Conservation (phyloP, 2,329 filamentous ascomycete genomes). For the Exophiala phaeomuriformis region DNA sequence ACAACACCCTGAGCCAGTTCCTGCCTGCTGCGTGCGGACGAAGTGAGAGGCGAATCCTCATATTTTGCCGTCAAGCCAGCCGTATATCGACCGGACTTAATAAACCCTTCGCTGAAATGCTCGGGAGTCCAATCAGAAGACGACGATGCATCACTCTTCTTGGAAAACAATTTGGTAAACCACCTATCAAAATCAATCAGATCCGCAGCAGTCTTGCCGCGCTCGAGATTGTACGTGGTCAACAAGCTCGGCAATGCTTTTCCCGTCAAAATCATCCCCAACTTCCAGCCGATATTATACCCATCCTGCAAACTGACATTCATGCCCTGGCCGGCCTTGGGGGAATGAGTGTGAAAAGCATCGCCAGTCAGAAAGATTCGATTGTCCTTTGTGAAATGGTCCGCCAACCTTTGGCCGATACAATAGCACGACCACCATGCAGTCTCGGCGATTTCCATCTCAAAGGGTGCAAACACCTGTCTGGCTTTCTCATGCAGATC, state of each 20-base stretch:
- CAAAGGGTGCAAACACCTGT: constrained; percentile 49
- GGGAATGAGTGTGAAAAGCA: constrained; percentile 62
- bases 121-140: constrained; percentile 34
- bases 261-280: constrained; percentile 45
- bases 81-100: constrained; percentile 52
- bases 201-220: constrained; percentile 48
- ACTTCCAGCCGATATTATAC: constrained; percentile 56
- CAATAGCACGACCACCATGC: constrained; percentile 66
- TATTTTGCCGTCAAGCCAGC: constrained; percentile 55
- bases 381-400: constrained; percentile 58
- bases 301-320: constrained; percentile 50
- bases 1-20: constrained; percentile 34
- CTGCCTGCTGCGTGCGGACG: constrained; percentile 30
- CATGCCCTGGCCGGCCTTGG: constrained; percentile 61
- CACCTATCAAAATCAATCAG: constrained; percentile 56
- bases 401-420: constrained; percentile 64
- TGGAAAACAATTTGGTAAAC: constrained; percentile 49
- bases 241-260: constrained; percentile 40
- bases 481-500: constrained; percentile 49
- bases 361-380: constrained; percentile 65
- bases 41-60: constrained; percentile 44
- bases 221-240: constrained; percentile 49
- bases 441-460: constrained; percentile 49
- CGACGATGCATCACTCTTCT: constrained; percentile 21
- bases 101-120: constrained; percentile 51